phyloP scores from a whole-genome alignment of 1,139 yeast species.

The Ogataea hybrid region DNA sequence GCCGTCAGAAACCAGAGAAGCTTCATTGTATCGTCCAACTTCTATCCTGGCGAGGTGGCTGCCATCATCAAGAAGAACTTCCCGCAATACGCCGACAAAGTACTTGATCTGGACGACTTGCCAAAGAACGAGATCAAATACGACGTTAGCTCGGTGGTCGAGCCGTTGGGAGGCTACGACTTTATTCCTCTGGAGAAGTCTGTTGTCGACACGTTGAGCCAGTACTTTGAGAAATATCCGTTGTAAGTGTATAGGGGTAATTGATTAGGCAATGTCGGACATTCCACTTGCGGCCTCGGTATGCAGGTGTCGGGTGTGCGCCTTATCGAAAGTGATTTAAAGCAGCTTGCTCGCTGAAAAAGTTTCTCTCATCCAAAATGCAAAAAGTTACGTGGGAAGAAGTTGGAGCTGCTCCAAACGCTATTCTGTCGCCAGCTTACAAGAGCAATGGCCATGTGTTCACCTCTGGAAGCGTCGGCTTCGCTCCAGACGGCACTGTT shows the following conservation, averaged over 20 bases:
- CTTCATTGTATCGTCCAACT: slow-evolving; percentile 34
- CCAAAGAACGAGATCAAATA: not conserved
- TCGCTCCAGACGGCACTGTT: slow-evolving; percentile 37
- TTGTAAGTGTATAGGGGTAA: not conserved
- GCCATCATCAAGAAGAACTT: slow-evolving; percentile 37
- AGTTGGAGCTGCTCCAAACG: slow-evolving; percentile 30
- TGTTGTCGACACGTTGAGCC: slow-evolving; percentile 22
- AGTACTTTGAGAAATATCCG: slow-evolving; percentile 18
- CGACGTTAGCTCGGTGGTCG: slow-evolving; percentile 10
- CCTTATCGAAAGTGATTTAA: slow-evolving; percentile 1
- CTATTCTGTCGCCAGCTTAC: slow-evolving; percentile 45
- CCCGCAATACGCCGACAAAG: slow-evolving; percentile 39
- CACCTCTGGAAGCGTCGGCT: slow-evolving; percentile 41
- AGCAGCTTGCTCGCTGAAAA: not conserved
- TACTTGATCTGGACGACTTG: slow-evolving; percentile 32
- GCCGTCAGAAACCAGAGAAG: slow-evolving; percentile 23
- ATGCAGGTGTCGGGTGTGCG: slow-evolving; percentile 6
- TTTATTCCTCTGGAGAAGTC: slow-evolving; percentile 18
- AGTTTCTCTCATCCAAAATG: slow-evolving; percentile 3
- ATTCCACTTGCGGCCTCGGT: slow-evolving; percentile 8
- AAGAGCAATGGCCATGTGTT: slow-evolving; percentile 48
- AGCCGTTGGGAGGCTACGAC: slow-evolving; percentile 14
- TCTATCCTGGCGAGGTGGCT: slow-evolving; percentile 36
- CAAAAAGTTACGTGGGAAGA: slow-evolving; percentile 33
- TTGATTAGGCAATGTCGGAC: not conserved